Percentiles rank a stretch among this genome's conserved stretches.
phyloP scores from a whole-genome alignment of 768 basidiomycete genomes.

The Mycena amicta region DNA sequence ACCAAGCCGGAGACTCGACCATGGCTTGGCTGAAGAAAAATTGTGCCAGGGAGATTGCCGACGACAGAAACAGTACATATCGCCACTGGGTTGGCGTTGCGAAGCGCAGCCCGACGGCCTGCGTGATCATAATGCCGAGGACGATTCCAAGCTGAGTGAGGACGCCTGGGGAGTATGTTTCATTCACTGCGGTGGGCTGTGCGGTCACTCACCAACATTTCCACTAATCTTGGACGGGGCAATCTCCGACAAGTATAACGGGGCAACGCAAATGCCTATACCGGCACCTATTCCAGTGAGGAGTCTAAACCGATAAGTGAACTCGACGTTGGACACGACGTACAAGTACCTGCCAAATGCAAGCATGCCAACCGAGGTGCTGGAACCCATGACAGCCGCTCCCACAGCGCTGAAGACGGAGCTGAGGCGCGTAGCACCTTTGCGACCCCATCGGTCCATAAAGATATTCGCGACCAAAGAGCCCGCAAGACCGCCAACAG shows the following conservation, averaged over 20 bases:
- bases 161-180: conserved; percentile 51
- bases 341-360: conserved; percentile 65
- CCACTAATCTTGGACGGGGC: conserved; percentile 77
- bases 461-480: conserved; percentile 67
- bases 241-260: conserved; percentile 85
- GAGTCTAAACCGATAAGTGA: conserved; percentile 41
- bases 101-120: conserved; percentile 69
- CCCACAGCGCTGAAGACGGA: conserved; percentile 60
- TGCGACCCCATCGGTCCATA: conserved; percentile 75
- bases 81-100: conserved; percentile 77
- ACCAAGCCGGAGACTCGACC: conserved; percentile 75
- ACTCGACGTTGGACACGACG: not conserved
- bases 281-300: conserved; percentile 74
- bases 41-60: conserved; percentile 56
- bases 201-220: conserved; percentile 56
- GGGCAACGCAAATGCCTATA: conserved; percentile 75
- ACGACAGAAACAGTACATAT: conserved; percentile 66
- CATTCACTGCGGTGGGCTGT: not conserved
- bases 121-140: conserved; percentile 84
- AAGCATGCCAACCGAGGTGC: conserved; percentile 56
- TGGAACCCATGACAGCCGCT: conserved; percentile 65
- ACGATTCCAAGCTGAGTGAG: conserved; percentile 84
- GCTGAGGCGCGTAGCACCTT: conserved; percentile 62
- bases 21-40: conserved; percentile 54
- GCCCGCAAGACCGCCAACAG: conserved; percentile 83